Conservation (phyloP, 257 asterid species). For the Rehmannia glutinosa region DNA sequence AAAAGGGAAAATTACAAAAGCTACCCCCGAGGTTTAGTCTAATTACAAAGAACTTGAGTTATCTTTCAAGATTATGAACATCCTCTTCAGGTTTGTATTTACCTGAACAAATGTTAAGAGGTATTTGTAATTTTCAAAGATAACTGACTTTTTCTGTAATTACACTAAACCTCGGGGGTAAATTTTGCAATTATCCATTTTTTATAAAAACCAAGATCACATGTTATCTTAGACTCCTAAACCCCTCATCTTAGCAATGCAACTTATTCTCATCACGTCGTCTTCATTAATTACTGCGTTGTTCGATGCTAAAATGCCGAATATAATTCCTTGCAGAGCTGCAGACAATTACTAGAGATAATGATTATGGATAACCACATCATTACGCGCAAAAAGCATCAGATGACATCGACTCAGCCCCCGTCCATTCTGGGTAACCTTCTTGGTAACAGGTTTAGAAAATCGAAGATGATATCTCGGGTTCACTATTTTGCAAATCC, state of each 20-base stretch:
- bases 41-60: background rate
- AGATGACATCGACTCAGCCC: constrained; percentile 42
- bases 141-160: background rate
- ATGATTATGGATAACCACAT: constrained; percentile 69
- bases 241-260: background rate
- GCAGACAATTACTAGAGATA: constrained; percentile 64
- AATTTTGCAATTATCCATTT: background rate
- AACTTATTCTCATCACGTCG: background rate
- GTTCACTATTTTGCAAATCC: constrained; percentile 89
- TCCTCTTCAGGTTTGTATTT: background rate
- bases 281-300: background rate
- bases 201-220: too few relatives aligned
- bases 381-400: constrained; percentile 51
- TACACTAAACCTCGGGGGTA: background rate
- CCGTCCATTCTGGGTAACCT: constrained; percentile 60
- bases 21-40: background rate
- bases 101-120: too few relatives aligned
- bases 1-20: background rate
- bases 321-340: constrained; percentile 59
- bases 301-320: constrained; percentile 11
- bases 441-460: constrained; percentile 40
- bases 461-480: constrained; percentile 35
- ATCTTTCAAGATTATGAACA: background rate
- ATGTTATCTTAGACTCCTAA: too few relatives aligned
- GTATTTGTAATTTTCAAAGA: background rate